Base-by-base conservation (phyloP, 1,139 yeast genomes). In the Yamadazyma triangularis region DNA sequence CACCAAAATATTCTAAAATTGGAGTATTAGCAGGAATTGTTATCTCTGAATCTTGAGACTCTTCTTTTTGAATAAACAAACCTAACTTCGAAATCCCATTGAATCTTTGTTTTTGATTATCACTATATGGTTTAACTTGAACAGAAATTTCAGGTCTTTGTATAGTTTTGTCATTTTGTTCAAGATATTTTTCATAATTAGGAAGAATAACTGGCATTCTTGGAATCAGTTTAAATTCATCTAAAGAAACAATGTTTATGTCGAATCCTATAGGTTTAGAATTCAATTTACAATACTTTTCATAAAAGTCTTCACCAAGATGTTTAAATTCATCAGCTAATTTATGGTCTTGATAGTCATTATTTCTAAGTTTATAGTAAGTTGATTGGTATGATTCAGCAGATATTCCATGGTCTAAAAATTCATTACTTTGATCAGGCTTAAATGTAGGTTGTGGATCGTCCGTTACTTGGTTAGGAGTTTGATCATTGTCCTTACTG, bases 41-140 rank as follows among this genome's bases (percentile, higher is more conserved):
- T 4, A 47, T 36, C 11, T 40, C 30, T n/a, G 33, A 43, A 8
- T 31, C 34, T 1, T 30, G 25, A 10, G 13, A 8, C n/a, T 37
- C 39, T 18, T 39, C 30, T 9, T 27, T 33, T 25, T 42, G 52
- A 2, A 80, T 49, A 42, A 74, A 80, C 13, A 89, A 61, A 0
- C 93, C 88, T 30, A 81, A 54, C 41, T 77, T 79, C 2, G 85
- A 70, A 28, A 85, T 73, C 0, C 96, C 96, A 27, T 77, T 75
- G 44, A 83, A 86, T 47, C 76, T 76, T 34, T 73, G 73, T 41
- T 77, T 77, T 24, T 73, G 69, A 34, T 69, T 71, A 32, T 79
- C 86, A 1, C 73, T 58, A 31, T 73, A 67, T 2, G 69, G 57
- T 44, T 67, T 73, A 4, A 68, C 73, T 37, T 58, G 63, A 8